Evolutionary conservation across 75 land plant species (phyloP).

Genomic region (Pseudotsuga menziesii): DNA sequence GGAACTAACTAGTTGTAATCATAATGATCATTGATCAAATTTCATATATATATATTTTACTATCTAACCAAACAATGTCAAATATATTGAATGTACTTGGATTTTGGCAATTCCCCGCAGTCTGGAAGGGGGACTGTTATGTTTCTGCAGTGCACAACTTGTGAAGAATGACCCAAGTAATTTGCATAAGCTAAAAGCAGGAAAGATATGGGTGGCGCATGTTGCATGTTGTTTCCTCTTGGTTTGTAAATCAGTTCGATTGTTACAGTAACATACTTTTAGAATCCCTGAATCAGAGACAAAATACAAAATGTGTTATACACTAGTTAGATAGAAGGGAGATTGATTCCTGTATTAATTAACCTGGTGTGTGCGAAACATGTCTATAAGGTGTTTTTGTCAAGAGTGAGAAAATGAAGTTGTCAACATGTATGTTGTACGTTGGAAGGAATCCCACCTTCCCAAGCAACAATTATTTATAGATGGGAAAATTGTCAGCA

Average conservation of each 20-base stretch:
- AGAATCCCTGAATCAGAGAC: neutral
- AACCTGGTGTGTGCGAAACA: conserved; percentile 78
- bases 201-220: conserved; percentile 79
- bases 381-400: conserved; percentile 44
- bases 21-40: no score
- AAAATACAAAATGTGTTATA: neutral
- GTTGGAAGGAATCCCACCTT: conserved; percentile 38
- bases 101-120: conserved; percentile 53
- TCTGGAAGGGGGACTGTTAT: conserved; percentile 29
- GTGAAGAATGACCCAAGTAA: conserved; percentile 55
- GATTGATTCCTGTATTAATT: neutral
- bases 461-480: conserved; percentile 80
- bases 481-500: no score
- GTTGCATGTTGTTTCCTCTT: conserved; percentile 86
- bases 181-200: conserved; percentile 73
- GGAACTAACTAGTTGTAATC: no score
- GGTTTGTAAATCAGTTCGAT: conserved; percentile 79
- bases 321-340: neutral
- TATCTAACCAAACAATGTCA: no score
- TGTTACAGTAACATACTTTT: conserved; percentile 17
- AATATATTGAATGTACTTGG: conserved; percentile 39
- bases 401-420: conserved; percentile 60
- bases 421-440: conserved; percentile 53
- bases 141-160: conserved; percentile 57
- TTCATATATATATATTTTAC: no score